Evolutionary conservation across 176 grass and related monocot genomes (phyloP).

Genomic region (Triticum dicoccoides): DNA sequence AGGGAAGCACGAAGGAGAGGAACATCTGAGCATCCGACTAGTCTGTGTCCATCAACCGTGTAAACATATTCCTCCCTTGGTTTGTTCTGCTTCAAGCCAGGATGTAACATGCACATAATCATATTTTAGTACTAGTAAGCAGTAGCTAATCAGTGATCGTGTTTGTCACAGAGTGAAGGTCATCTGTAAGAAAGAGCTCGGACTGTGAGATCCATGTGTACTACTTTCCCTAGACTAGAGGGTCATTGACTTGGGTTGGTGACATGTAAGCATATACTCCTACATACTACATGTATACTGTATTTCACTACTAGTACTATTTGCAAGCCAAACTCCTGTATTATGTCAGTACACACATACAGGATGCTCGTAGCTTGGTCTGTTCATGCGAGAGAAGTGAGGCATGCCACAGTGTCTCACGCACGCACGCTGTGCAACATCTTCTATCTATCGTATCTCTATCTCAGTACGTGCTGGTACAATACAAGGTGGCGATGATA

Average conservation of each 20-base stretch:
- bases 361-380: not conserved
- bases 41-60: not conserved
- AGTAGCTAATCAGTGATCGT: not conserved
- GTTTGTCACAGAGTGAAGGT: not conserved
- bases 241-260: not conserved
- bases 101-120: constrained; percentile 12
- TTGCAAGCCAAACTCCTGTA: not conserved
- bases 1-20: too few relatives aligned
- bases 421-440: not conserved
- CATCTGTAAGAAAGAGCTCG: not conserved
- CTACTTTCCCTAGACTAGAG: not conserved
- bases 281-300: too few relatives aligned
- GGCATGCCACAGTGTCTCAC: not conserved
- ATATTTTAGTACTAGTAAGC: not conserved
- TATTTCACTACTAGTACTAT: not conserved
- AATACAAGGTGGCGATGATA: not conserved
- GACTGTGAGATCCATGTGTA: not conserved
- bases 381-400: constrained; percentile 26
- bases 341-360: not conserved
- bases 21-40: not conserved
- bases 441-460: not conserved
- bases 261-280: not conserved
- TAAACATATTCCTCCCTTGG: not conserved
- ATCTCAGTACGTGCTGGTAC: constrained; percentile 14
- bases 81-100: not conserved